These are phyloP conservation scores for Silene coronaria DNA, from an alignment of 179 eudicot species.

Conservation along the genomic window DNA sequence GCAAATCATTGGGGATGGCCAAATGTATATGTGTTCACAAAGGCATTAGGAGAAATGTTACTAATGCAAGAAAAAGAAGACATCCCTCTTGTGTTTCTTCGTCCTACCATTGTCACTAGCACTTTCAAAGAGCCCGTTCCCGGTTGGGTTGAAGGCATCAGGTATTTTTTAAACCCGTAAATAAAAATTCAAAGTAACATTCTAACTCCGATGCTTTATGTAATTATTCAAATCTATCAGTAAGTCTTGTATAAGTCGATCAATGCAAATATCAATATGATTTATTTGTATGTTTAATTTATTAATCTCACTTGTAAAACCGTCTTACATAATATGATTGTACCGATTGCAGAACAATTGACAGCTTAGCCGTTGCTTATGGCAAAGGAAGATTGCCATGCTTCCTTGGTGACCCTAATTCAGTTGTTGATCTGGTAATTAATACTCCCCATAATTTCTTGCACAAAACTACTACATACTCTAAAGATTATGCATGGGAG, in stretches of 20 bases:
- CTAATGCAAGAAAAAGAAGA: slow-evolving; percentile 44
- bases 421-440: slow-evolving; percentile 54
- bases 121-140: slow-evolving; percentile 82
- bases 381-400: slow-evolving; percentile 68
- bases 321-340: not conserved
- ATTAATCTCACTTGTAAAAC: not conserved
- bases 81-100: slow-evolving; percentile 62
- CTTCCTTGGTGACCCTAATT: slow-evolving; percentile 56
- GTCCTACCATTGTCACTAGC: slow-evolving; percentile 80
- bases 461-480: not conserved
- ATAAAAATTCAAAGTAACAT: too few species aligned
- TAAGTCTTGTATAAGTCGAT: too few species aligned
- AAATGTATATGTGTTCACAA: slow-evolving; percentile 79
- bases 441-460: not conserved
- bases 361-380: slow-evolving; percentile 70
- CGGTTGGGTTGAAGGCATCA: slow-evolving; percentile 90
- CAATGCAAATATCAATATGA: too few species aligned
- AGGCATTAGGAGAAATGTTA: slow-evolving; percentile 90
- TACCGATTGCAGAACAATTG: slow-evolving; percentile 55
- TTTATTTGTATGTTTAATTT: too few species aligned
- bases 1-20: slow-evolving; percentile 87
- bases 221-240: too few species aligned
- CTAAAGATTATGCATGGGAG: not conserved
- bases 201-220: too few species aligned
- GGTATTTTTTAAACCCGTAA: too few species aligned